Conservation (phyloP, 1,284 basidiomycete genomes). For the Athelia psychrophila region DNA sequence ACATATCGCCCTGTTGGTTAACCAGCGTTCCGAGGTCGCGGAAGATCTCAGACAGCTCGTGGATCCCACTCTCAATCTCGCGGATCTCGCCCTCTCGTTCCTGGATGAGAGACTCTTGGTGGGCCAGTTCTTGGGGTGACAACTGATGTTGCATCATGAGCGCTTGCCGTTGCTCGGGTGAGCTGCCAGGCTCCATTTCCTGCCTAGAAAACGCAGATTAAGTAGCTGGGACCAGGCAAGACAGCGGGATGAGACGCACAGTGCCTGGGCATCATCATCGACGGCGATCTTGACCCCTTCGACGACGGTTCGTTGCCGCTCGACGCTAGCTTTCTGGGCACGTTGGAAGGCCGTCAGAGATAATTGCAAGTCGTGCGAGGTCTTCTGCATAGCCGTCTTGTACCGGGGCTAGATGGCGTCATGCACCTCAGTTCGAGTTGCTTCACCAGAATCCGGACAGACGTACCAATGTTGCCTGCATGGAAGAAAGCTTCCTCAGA, state of each 20-base stretch:
- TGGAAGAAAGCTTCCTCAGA: constrained; percentile 78
- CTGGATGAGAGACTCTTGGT: constrained; percentile 94
- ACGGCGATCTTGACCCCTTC: constrained; percentile 77
- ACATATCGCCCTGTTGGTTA: constrained; percentile 91
- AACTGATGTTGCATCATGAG: constrained; percentile 73
- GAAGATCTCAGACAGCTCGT: constrained; percentile 97
- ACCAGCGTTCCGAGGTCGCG: constrained; percentile 94
- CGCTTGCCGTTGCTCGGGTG: constrained; percentile 62
- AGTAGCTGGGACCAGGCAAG: constrained; percentile 11
- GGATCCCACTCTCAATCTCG: constrained; percentile 96
- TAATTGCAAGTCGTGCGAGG: constrained; percentile 89
- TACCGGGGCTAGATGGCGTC: constrained; percentile 53
- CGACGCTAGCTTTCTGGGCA: constrained; percentile 87
- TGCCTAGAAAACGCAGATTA: constrained; percentile 21
- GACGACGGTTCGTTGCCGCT: constrained; percentile 82
- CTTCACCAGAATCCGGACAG: constrained; percentile 17
- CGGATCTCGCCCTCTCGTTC: constrained; percentile 95
- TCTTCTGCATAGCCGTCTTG: constrained; percentile 82
- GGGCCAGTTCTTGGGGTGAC: constrained; percentile 88
- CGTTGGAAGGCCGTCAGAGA: constrained; percentile 91
- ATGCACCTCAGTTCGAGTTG: constrained; percentile 3
- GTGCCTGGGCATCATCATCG: constrained; percentile 51
- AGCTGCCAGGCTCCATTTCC: constrained; percentile 31
- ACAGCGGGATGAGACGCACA: constrained; percentile 26
- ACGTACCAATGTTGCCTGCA: constrained; percentile 61